Evolutionary conservation across 345 rosid species (phyloP), one percentile per base, ranked within the genome.

Genomic region (Euphorbia lathyris): DNA sequence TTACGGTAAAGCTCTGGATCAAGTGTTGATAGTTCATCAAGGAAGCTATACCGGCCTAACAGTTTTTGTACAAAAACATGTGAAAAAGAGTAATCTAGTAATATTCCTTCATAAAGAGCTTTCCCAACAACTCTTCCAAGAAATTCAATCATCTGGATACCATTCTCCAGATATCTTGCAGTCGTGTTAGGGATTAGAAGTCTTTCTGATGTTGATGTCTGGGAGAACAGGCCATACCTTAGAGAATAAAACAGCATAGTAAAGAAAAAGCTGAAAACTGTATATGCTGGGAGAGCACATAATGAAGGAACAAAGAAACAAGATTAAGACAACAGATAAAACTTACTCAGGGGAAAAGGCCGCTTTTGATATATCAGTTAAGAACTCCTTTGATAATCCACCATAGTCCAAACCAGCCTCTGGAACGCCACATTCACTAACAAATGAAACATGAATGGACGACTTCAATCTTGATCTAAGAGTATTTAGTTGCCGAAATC

Each of bases 351-450:
- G 87, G 57, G 97, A 81, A 83, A 94, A 94, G 70, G 91, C 93
- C 65, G 91, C 79, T 80, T 94, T 94, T 71, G 98, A 90, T 74
- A 94, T 85, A 80, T 94, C 98, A 71, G 98, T 94, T 74, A 94
- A 69, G 78, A 94, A 94, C 84, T 94, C 98, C 76, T 94, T 94
- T 23, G 97, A 94, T 75, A 91, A 82, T 67, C 98, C 98, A 72
- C 98, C 98, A 80, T 90, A 91, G 82, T 94, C 98, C 72, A 94
- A 85, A 78, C 98, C 98, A 68, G 98, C 97, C 84, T 94, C 98
- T 51, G 91, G 97, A 82, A 91, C 91, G 78, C 97, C 98, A 82
- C 85, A 85, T 72, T 94, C 97, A 76, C 96, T 94, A 68, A 94
- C 92, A 88, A 94, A 94, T 16, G 97, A 94, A 69, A 94, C 97